Conservation (phyloP, 2,329 filamentous ascomycete genomes). For the Dothideomycetes sp. region DNA sequence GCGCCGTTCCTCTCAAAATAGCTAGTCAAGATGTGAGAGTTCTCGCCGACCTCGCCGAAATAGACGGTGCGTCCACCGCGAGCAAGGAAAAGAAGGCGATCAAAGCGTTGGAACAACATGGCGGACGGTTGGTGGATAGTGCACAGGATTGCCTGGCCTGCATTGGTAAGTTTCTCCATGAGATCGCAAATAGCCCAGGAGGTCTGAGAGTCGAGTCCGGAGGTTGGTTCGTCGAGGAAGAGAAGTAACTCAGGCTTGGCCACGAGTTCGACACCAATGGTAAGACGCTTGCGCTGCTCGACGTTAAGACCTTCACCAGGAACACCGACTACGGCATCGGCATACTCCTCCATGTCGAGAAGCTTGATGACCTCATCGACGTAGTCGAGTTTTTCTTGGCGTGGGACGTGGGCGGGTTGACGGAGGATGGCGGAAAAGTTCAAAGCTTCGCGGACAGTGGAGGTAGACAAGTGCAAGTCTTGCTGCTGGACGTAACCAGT, state of each 20-base stretch:
- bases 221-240: conserved; percentile 92
- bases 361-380: conserved; percentile 86
- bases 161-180: conserved; percentile 79
- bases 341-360: conserved; percentile 80
- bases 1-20: conserved; percentile 72
- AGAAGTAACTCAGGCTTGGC: conserved; percentile 82
- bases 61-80: conserved; percentile 70
- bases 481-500: conserved; percentile 90
- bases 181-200: conserved; percentile 87
- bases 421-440: conserved; percentile 77
- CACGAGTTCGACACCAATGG: conserved; percentile 90
- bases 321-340: conserved; percentile 82
- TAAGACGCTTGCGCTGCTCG: conserved; percentile 63
- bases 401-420: conserved; percentile 64
- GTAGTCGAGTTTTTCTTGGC: conserved; percentile 70
- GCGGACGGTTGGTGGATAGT: conserved; percentile 97
- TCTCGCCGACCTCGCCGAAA: conserved; percentile 67
- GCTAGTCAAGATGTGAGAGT: conserved; percentile 53
- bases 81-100: conserved; percentile 66
- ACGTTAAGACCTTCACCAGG: conserved; percentile 73
- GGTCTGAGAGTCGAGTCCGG: conserved; percentile 84
- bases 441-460: conserved; percentile 79
- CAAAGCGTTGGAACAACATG: conserved; percentile 86
- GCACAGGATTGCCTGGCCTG: conserved; percentile 86
- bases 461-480: conserved; percentile 75